Conservation (phyloP, 306 rosid genomes). For the Cucumis sativus region DNA sequence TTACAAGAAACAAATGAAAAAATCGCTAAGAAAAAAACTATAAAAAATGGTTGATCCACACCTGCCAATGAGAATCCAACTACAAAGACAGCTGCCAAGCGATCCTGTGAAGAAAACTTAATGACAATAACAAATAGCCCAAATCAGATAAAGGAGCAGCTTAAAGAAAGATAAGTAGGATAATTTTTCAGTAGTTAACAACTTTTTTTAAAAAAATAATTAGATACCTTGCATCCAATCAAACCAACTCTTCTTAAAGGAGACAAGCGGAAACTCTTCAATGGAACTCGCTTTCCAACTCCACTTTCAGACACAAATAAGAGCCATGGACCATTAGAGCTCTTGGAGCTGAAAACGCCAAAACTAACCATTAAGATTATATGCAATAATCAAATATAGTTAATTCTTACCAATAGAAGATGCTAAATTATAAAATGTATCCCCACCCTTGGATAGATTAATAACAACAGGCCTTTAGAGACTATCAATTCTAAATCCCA, state of each 20-base stretch:
- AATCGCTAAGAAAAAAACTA: neutral
- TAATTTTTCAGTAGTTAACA: neutral
- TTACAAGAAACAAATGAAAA: neutral
- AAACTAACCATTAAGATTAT: neutral
- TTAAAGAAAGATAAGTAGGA: neutral
- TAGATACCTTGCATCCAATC: constrained; percentile 81
- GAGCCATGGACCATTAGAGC: constrained; percentile 76
- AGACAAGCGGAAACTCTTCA: constrained; percentile 60
- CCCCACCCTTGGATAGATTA: neutral
- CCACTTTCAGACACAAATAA: constrained; percentile 93
- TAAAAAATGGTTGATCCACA: constrained; percentile 3
- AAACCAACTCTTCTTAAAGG: constrained; percentile 79
- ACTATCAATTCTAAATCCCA: neutral
- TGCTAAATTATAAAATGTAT: neutral
- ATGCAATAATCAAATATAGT: constrained; percentile 1
- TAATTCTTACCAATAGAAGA: neutral
- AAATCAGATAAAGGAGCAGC: constrained; percentile 3
- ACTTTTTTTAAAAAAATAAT: neutral
- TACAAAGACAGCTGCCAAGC: constrained; percentile 82
- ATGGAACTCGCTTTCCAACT: constrained; percentile 88
- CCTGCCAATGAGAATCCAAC: constrained; percentile 88
- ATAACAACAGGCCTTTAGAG: neutral
- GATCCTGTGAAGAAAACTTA: constrained; percentile 73
- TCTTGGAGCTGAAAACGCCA: constrained; percentile 26
- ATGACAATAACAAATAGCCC: neutral